phyloP scores from a whole-genome alignment of 441 rosid genomes.

The Kokia cookei region DNA sequence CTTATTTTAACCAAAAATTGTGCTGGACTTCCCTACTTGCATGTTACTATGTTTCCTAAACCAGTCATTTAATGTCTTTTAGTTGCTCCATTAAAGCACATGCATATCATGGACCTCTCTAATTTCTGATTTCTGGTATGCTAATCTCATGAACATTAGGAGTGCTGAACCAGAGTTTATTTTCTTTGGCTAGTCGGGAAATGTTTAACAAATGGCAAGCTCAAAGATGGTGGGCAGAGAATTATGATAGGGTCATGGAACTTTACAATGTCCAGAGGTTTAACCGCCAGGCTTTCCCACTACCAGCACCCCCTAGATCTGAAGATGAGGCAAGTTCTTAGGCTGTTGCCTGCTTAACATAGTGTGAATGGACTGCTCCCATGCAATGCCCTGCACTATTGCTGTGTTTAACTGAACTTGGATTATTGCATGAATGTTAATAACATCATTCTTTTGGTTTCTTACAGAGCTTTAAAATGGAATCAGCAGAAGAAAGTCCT shows the following conservation, averaged over 20 bases:
- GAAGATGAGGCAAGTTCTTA: slow-evolving; percentile 75
- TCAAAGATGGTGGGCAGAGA: slow-evolving; percentile 98
- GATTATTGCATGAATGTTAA: neutral
- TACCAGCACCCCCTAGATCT: slow-evolving; percentile 81
- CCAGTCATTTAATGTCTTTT: neutral
- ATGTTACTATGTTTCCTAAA: neutral
- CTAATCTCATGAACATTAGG: slow-evolving; percentile 1
- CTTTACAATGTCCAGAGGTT: slow-evolving; percentile 93
- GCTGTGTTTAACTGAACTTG: neutral
- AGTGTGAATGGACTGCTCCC: neutral
- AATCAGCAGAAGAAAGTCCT: slow-evolving; percentile 78
- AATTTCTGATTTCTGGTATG: neutral
- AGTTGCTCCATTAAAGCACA: neutral
- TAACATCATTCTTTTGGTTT: neutral
- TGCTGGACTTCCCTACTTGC: slow-evolving; percentile 5
- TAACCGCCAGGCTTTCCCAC: slow-evolving; percentile 87
- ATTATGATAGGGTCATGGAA: slow-evolving; percentile 86
- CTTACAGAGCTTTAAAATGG: slow-evolving; percentile 62
- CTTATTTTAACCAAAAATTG: neutral
- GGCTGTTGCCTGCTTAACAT: neutral
- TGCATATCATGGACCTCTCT: neutral
- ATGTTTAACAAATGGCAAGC: slow-evolving; percentile 93
- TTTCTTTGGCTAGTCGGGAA: slow-evolving; percentile 62
- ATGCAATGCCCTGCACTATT: neutral
- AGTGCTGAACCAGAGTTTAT: slow-evolving; percentile 16